Percentiles rank a stretch among this genome's conserved stretches.
These are phyloP conservation scores for Sugiyamaella marilandica DNA, from an alignment of 805 yeast genomes.

Conservation along the genomic window DNA sequence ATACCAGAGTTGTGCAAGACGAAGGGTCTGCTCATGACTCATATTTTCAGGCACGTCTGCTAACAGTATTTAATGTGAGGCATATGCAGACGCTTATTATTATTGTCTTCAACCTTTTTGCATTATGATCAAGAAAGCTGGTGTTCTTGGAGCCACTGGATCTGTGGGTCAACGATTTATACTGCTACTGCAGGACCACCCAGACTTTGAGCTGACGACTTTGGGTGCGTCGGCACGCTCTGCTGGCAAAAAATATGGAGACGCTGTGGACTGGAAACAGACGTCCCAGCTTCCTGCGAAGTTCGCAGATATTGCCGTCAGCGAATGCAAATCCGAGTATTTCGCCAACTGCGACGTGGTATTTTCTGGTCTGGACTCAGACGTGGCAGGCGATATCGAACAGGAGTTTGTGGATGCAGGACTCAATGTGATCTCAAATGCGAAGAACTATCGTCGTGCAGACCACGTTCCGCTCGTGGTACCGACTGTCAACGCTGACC, in stretches of 20 bases:
- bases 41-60: too few relatives aligned
- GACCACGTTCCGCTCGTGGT: slow-evolving; percentile 87
- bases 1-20: too few relatives aligned
- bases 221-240: slow-evolving; percentile 93
- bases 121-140: slow-evolving; percentile 3
- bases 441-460: slow-evolving; percentile 90
- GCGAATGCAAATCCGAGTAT: slow-evolving; percentile 69
- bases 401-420: slow-evolving; percentile 78
- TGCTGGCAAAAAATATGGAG: slow-evolving; percentile 81
- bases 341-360: slow-evolving; percentile 91
- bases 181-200: slow-evolving; percentile 75
- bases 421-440: slow-evolving; percentile 82
- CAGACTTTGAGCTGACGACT: slow-evolving; percentile 77
- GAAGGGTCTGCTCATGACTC: too few relatives aligned
- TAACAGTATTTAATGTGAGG: too few relatives aligned
- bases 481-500: slow-evolving; percentile 92
- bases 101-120: neutral
- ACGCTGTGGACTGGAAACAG: slow-evolving; percentile 94
- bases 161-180: slow-evolving; percentile 97
- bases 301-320: slow-evolving; percentile 60
- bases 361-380: slow-evolving; percentile 91
- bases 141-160: slow-evolving; percentile 94
- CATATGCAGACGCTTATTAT: too few relatives aligned
- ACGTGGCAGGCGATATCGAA: slow-evolving; percentile 90
- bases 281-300: slow-evolving; percentile 70